Conservation (phyloP, 441 rosid species). For the Macaranga tanarius region DNA sequence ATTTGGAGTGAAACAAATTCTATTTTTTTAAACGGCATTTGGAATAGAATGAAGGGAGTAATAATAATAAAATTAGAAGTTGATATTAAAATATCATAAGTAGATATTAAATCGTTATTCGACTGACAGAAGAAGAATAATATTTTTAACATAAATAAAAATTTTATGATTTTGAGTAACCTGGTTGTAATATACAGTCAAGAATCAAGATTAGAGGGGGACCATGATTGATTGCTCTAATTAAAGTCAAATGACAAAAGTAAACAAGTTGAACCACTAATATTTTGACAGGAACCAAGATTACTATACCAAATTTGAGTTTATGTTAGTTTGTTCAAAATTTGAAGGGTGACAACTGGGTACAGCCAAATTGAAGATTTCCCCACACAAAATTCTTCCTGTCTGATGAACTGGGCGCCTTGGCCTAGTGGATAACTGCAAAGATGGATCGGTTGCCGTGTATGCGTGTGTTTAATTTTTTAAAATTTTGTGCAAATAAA, state of each 20-base stretch:
- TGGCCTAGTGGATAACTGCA: not conserved
- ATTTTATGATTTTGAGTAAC: no score
- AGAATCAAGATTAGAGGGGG: not conserved
- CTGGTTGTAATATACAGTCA: not conserved
- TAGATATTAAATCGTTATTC: no score
- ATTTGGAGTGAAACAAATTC: no score
- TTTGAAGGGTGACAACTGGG: constrained; percentile 17
- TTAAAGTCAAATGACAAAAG: constrained; percentile 11
- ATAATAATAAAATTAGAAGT: no score
- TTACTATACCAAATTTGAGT: no score
- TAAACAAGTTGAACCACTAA: not conserved
- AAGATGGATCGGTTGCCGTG: not conserved
- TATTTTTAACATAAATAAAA: no score
- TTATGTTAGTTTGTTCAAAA: no score
- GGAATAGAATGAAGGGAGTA: no score
- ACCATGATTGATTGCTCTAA: not conserved
- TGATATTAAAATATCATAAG: no score
- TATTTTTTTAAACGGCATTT: no score
- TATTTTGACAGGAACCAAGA: not conserved
- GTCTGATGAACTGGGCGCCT: not conserved
- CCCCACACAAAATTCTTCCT: constrained; percentile 17
- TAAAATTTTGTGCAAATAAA: not conserved
- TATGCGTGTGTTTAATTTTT: no score
- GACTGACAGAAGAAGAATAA: no score
- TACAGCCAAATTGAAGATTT: constrained; percentile 13